phyloP scores from a whole-genome alignment of 345 rosid species.

The Abelmoschus esculentus region DNA sequence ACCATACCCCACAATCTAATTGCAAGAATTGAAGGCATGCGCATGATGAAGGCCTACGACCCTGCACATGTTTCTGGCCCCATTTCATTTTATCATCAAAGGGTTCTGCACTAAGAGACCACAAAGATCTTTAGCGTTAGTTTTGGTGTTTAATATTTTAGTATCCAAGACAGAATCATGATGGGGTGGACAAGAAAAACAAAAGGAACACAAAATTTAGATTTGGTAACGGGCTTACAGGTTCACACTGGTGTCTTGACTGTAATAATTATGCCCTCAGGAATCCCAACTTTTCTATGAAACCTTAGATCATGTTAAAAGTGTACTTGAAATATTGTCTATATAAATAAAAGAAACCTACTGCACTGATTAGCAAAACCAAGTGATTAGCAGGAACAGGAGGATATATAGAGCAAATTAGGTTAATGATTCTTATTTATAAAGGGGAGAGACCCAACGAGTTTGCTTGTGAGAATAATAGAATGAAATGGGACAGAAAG shows the following conservation, averaged over 20 bases:
- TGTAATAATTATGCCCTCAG: slow-evolving; percentile 15
- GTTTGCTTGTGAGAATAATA: slow-evolving; percentile 4
- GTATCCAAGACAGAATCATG: slow-evolving; percentile 19
- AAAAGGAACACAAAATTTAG: not conserved
- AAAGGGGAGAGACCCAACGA: too few relatives aligned
- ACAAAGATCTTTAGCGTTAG: slow-evolving; percentile 2
- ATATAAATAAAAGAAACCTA: not conserved
- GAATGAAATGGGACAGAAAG: slow-evolving; percentile 17
- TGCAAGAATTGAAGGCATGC: slow-evolving; percentile 14
- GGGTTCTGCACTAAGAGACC: slow-evolving; percentile 5
- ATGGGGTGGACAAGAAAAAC: slow-evolving; percentile 3
- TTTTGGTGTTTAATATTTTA: slow-evolving; percentile 5
- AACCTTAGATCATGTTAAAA: slow-evolving; percentile 9
- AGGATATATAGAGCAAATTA: not conserved
- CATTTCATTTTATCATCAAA: not conserved
- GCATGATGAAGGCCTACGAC: slow-evolving; percentile 21
- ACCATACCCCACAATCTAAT: slow-evolving; percentile 1
- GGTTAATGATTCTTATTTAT: not conserved
- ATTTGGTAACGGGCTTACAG: not conserved
- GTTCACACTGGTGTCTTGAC: slow-evolving; percentile 10
- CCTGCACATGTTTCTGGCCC: slow-evolving; percentile 23
- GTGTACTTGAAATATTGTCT: slow-evolving; percentile 11
- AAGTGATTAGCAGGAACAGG: slow-evolving; percentile 1
- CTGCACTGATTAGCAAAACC: slow-evolving; percentile 18
- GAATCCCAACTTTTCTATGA: slow-evolving; percentile 15